Evolutionary conservation across 163 green algal genomes (phyloP), one percentile per base, ranked within the genome.

Genomic region (Scenedesmus sp.): DNA sequence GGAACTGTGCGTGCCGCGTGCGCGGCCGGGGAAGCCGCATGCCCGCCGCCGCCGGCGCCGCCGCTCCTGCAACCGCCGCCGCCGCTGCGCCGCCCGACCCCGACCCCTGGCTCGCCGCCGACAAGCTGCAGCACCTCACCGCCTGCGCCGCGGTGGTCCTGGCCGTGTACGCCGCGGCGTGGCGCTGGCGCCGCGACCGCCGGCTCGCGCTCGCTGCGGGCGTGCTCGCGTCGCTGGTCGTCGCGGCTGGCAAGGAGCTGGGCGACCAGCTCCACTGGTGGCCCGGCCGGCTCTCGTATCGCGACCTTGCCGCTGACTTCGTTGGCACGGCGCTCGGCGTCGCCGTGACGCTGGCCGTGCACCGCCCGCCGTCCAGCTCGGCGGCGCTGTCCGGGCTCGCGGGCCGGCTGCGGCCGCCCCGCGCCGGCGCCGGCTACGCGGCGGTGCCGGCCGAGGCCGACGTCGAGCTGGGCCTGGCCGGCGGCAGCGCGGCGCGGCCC

Each of bases 201-300:
- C 22, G 9, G 22, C 4, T 45, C 29, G 63, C 28, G 24, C 45
- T 80, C 20, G 22, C 26, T 13, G 44, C 28, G 51, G 71, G n/a
- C 29, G 31, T 80, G 4, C 45, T 71, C 20, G n/a, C 58, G 45
- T 63, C 58, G 6, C 31, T 80, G 3, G 2, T 80, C 31, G 58
- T 44, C 28, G 71, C 44, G 50, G 47, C 42, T 11, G 20, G 42
- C 20, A 80, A 80, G 28, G 71, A 80, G 47, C 45, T 80, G n/a
- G 71, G 71, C 31, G 71, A 80, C 29, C 45, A 64, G 17, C 58
- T 80, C 4, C 71, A 80, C 58, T 80, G 71, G 71, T 80, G 71
- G 71, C 71, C 58, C 31, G 71, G 71, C 71, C 67, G 69, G 53
- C 45, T 80, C 4, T 80, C 71, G 4, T 26, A 64, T 17, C 51